These are phyloP conservation scores for Cymbopogon flexuosus DNA, from an alignment of 202 grass and related monocot species.

Conservation along the genomic window DNA sequence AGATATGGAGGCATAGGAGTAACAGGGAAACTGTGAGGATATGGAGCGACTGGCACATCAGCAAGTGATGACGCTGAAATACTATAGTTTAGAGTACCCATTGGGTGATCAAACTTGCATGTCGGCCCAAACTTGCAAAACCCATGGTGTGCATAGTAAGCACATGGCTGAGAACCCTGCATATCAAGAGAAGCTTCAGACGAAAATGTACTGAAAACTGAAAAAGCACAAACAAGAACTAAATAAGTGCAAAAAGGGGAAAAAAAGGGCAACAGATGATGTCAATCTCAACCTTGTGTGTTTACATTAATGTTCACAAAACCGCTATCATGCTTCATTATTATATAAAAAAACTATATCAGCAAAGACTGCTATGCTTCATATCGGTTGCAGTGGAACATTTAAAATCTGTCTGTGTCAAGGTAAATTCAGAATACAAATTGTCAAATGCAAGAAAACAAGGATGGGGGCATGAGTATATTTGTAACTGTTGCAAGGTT, in stretches of 20 bases:
- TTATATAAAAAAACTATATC: background rate
- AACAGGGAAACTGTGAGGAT: conserved; percentile 51
- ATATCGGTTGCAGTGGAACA: conserved; percentile 15
- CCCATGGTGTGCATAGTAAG: conserved; percentile 77
- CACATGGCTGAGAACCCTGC: conserved; percentile 48
- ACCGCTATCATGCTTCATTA: background rate
- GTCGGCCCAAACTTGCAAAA: conserved; percentile 85
- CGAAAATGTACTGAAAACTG: background rate
- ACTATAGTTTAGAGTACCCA: conserved; percentile 65
- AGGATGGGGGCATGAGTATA: background rate
- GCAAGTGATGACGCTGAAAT: conserved; percentile 66
- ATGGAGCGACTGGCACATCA: conserved; percentile 65
- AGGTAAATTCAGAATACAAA: background rate
- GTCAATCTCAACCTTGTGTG: background rate
- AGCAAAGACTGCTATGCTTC: background rate
- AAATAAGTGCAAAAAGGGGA: background rate
- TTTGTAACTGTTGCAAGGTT: background rate
- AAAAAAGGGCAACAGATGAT: background rate
- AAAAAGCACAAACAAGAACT: background rate
- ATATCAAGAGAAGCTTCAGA: conserved; percentile 30
- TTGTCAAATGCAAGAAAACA: background rate
- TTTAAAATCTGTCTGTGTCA: background rate
- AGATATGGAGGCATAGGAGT: conserved; percentile 44
- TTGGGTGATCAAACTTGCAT: conserved; percentile 93
- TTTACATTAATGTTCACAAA: conserved; percentile 6